Evolutionary conservation across 306 rosid species (phyloP).

Genomic region (Vachellia collinsii): DNA sequence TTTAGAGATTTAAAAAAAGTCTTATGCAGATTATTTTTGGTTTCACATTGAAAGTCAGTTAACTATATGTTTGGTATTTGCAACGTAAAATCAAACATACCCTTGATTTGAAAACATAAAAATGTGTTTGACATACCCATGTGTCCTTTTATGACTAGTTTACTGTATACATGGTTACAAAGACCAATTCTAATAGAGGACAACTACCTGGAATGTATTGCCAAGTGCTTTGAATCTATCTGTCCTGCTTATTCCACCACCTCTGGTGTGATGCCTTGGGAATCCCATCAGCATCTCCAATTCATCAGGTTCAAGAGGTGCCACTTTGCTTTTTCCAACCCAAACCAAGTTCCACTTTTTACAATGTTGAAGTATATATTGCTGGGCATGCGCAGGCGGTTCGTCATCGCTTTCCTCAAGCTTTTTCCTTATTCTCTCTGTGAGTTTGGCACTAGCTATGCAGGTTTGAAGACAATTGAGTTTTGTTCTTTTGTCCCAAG

Average conservation of each 20-base stretch:
- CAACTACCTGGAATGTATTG: not conserved
- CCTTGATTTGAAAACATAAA: too few relatives aligned
- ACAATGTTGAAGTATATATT: not conserved
- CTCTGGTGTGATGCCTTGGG: not conserved
- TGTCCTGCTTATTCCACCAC: not conserved
- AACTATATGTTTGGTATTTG: not conserved
- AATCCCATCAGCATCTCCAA: conserved; percentile 4
- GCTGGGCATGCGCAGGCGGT: not conserved
- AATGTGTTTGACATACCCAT: not conserved
- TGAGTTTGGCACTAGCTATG: not conserved
- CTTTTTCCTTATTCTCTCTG: not conserved
- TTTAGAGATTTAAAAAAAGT: too few relatives aligned
- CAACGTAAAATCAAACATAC: not conserved
- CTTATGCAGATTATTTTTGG: not conserved
- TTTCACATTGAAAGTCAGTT: not conserved
- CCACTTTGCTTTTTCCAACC: not conserved
- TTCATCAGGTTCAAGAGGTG: not conserved
- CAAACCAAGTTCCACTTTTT: conserved; percentile 1
- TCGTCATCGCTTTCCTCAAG: not conserved
- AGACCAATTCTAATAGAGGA: not conserved
- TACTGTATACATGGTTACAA: too few relatives aligned
- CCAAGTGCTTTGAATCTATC: not conserved
- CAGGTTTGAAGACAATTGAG: not conserved
- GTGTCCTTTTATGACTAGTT: not conserved
- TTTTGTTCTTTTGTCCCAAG: not conserved